Evolutionary conservation across 108 stramenopile genomes (phyloP).

Genomic region (Fragilaria radians): DNA sequence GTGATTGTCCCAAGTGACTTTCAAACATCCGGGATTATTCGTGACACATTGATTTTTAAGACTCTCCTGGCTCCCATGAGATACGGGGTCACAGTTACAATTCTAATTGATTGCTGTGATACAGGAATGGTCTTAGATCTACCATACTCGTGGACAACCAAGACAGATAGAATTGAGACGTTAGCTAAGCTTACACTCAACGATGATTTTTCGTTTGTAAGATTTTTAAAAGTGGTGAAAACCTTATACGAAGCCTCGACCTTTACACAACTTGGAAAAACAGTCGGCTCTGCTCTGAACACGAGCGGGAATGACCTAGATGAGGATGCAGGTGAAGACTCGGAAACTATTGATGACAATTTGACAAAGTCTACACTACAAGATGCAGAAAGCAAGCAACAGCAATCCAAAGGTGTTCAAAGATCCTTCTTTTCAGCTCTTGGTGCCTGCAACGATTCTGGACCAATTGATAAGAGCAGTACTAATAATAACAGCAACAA

Average conservation of each 20-base stretch:
- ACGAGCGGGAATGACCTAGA: neutral
- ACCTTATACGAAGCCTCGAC: slow-evolving; percentile 81
- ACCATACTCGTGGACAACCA: slow-evolving; percentile 74
- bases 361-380: neutral
- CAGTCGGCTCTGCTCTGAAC: slow-evolving; percentile 39
- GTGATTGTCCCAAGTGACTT: slow-evolving; percentile 71
- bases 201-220: slow-evolving; percentile 81
- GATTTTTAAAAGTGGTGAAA: slow-evolving; percentile 82
- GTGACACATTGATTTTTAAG: slow-evolving; percentile 78
- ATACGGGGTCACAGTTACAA: slow-evolving; percentile 73
- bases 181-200: slow-evolving; percentile 56
- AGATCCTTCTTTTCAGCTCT: neutral
- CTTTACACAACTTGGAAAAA: slow-evolving; percentile 58
- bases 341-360: neutral
- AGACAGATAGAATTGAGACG: slow-evolving; percentile 32
- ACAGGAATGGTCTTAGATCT: slow-evolving; percentile 77
- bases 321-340: neutral
- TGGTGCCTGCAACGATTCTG: neutral
- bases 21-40: slow-evolving; percentile 52
- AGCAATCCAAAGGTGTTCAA: neutral
- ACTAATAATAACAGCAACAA: neutral
- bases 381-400: too few species aligned
- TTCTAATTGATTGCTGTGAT: slow-evolving; percentile 76
- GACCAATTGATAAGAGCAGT: neutral
- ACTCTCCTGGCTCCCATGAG: slow-evolving; percentile 77